Base-by-base conservation (phyloP, 2,329 filamentous ascomycete species). In the Ophiocordyceps robertsii region DNA sequence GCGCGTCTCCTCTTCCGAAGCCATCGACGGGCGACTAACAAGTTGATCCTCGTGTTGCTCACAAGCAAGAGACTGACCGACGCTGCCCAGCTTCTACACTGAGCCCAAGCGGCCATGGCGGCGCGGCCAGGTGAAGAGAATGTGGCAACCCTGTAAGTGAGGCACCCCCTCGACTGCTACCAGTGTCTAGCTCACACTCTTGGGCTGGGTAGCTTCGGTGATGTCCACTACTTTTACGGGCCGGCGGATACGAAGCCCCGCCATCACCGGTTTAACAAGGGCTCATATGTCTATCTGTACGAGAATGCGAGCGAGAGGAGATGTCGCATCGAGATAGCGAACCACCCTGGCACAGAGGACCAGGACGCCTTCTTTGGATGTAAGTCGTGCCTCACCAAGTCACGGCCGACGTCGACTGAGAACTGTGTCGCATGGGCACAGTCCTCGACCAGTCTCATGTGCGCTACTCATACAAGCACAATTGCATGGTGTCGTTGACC, bases 201-300 rank as follows among this genome's bases (percentile, higher is more conserved):
- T 89, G 84, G 33, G 6, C 13, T 10, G 9, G 33, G n/a, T 10
- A 36, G 33, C 53, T 88, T 85, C 54, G 82, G 75, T 48, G 84
- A 90, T 55, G 58, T 88, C 42, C 84, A 89, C 59, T 89, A 88
- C 61, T 87, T 79, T 61, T 86, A 88, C 62, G 72, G 74, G 24
- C 72, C 78, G n/a, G 78, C 80, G 3, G 69, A 70, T 6, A 68
- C 72, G 44, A 77, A 72, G 44, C 83, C 84, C 29, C 76, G 72
- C n/a, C 84, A 89, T 59, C 82, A 89, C 60, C 78, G 84, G 41
- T 89, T 90, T 59, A 80, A 86, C 60, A 84, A 83, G 58, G 75
- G 79, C 38, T 88, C 82, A 8, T 89, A 89, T 58, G 73, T 89
- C 44, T 89, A 89, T 56, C 67, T 89, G 6, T 88, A 86, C 58